Conservation (phyloP, 805 yeast genomes). For the Myxozyma kluyveri region DNA sequence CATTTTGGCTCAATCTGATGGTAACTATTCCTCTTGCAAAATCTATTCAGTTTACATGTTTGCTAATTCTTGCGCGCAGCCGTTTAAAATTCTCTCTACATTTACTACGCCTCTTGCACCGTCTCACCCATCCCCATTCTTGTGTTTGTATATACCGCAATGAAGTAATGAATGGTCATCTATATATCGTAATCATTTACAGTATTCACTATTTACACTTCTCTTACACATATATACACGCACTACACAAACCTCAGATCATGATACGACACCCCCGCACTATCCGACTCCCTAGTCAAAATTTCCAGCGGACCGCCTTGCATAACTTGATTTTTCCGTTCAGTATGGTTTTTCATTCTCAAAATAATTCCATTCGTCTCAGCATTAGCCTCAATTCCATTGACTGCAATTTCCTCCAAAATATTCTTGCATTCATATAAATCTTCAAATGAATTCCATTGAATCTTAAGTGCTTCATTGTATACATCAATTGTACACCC, state of each 20-base stretch:
- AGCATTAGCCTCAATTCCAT: conserved; percentile 42
- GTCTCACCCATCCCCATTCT: background rate
- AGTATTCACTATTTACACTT: background rate
- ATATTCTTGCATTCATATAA: conserved; percentile 38
- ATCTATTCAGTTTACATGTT: background rate
- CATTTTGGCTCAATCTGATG: conserved; percentile 57
- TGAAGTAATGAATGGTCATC: background rate
- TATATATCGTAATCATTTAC: background rate
- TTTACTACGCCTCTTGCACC: background rate
- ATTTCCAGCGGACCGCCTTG: conserved; percentile 5
- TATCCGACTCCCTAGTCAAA: conserved; percentile 15
- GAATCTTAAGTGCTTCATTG: conserved; percentile 39
- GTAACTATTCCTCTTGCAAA: conserved; percentile 32
- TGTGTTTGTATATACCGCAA: background rate
- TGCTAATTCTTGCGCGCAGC: background rate
- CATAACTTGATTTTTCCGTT: background rate
- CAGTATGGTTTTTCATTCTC: conserved; percentile 22
- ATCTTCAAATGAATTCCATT: conserved; percentile 45
- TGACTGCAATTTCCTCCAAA: conserved; percentile 44
- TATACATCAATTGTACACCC: conserved; percentile 44
- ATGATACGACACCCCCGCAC: conserved; percentile 14
- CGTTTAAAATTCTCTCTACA: conserved; percentile 10
- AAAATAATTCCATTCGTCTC: conserved; percentile 38
- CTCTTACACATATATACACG: background rate
- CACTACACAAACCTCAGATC: conserved; percentile 10